A percentile compares a stretch with the other conserved stretches of the same genome.
Conservation (phyloP, 129 eudicot genomes). For the Tagetes patula region DNA sequence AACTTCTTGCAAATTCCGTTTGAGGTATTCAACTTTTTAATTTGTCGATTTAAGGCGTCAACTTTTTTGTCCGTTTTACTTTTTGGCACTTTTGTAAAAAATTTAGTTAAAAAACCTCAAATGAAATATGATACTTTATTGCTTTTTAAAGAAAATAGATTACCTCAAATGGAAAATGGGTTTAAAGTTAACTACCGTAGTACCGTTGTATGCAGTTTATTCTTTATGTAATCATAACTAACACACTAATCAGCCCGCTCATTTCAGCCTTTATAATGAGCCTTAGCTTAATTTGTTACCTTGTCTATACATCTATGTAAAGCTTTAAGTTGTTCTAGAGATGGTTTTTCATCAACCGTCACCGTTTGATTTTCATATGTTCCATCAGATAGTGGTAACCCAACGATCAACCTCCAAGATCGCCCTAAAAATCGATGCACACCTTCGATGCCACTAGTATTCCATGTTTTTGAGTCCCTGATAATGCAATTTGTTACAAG, state of each 20-base stretch:
- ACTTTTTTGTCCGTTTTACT: neutral
- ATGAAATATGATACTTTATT: neutral
- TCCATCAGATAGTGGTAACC: slow-evolving; percentile 73
- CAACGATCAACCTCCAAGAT: slow-evolving; percentile 90
- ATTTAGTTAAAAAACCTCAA: neutral
- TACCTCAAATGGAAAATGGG: neutral
- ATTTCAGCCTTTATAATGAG: neutral
- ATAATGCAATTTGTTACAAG: slow-evolving; percentile 13
- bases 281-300: slow-evolving; percentile 34
- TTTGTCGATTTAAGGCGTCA: too few species aligned
- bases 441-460: slow-evolving; percentile 96
- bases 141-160: neutral
- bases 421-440: slow-evolving; percentile 94
- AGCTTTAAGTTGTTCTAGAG: slow-evolving; percentile 77
- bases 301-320: slow-evolving; percentile 88
- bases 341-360: slow-evolving; percentile 64
- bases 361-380: slow-evolving; percentile 61
- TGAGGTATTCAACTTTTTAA: neutral
- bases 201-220: neutral
- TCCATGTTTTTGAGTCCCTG: slow-evolving; percentile 98
- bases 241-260: neutral
- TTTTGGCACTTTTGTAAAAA: neutral
- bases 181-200: neutral
- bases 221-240: neutral
- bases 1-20: too few species aligned